These are phyloP conservation scores for Talaromyces rugulosus DNA, from an alignment of 2,329 filamentous ascomycete genomes.

Conservation along the genomic window DNA sequence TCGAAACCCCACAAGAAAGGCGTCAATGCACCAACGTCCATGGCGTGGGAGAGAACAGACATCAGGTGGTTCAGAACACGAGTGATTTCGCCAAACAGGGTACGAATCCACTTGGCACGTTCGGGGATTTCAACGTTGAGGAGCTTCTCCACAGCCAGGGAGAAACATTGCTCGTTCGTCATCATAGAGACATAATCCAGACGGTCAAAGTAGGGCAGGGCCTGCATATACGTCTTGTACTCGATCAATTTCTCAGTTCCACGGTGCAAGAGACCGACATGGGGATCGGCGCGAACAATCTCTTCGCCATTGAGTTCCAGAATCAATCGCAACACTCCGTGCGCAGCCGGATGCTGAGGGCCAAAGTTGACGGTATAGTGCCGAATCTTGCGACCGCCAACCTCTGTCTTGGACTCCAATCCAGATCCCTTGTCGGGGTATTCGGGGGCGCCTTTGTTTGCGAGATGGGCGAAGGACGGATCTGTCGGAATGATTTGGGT, in stretches of 20 bases:
- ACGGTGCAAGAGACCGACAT: constrained; percentile 92
- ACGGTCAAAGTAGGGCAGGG: constrained; percentile 96
- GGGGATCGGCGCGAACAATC: constrained; percentile 92
- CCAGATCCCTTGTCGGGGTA: constrained; percentile 39
- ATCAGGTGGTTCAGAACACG: constrained; percentile 95
- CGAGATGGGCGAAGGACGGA: constrained; percentile 48
- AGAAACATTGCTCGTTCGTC: constrained; percentile 99
- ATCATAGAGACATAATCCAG: constrained; percentile 99
- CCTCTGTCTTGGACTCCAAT: constrained; percentile 44
- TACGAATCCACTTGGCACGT: constrained; percentile 94
- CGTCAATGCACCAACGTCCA: constrained; percentile 97
- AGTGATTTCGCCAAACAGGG: constrained; percentile 92
- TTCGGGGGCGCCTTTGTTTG: constrained; percentile 38
- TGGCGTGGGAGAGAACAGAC: constrained; percentile 94
- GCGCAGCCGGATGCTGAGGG: constrained; percentile 95
- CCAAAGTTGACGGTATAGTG: constrained; percentile 99
- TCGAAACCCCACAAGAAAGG: constrained; percentile 99
- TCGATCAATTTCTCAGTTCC: constrained; percentile 99
- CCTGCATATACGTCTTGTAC: constrained; percentile 99
- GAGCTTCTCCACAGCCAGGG: constrained; percentile 94
- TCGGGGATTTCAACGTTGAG: constrained; percentile 95
- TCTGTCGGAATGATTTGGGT: constrained; percentile 58
- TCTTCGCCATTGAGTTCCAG: constrained; percentile 97
- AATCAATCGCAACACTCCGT: constrained; percentile 96
- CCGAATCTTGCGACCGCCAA: constrained; percentile 73